phyloP scores from a whole-genome alignment of 202 grass and related monocot species.

The Schoenoplectus tabernaemontani region DNA sequence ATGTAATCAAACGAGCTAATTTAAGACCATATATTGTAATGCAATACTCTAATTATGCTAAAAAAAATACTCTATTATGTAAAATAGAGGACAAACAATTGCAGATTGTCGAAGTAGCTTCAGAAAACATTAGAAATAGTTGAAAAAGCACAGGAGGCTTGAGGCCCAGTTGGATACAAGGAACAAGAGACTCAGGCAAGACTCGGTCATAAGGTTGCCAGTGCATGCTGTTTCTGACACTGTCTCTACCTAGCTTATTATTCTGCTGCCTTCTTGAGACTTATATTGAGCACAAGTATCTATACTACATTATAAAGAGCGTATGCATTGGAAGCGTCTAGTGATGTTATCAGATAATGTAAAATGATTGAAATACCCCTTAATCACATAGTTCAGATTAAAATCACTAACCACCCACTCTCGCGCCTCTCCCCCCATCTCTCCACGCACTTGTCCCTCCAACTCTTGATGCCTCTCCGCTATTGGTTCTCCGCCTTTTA shows the following conservation, averaged over 20 bases:
- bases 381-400: no score
- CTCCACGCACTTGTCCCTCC: no score
- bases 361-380: no score
- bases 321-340: no score
- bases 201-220: background rate
- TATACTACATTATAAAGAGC: no score
- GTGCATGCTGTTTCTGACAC: background rate
- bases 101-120: background rate
- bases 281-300: no score
- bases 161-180: background rate
- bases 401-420: no score
- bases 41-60: background rate
- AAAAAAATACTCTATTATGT: no score
- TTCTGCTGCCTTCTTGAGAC: background rate
- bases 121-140: background rate
- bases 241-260: background rate
- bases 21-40: background rate
- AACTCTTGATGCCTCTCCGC: no score
- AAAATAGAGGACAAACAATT: background rate
- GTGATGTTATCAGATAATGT: no score
- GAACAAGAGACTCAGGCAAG: background rate
- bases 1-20: background rate
- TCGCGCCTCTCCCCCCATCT: no score
- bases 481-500: no score
- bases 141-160: background rate